These are phyloP conservation scores for Beauveria sp. DNA, from an alignment of 2,329 filamentous ascomycete species.

Conservation along the genomic window DNA sequence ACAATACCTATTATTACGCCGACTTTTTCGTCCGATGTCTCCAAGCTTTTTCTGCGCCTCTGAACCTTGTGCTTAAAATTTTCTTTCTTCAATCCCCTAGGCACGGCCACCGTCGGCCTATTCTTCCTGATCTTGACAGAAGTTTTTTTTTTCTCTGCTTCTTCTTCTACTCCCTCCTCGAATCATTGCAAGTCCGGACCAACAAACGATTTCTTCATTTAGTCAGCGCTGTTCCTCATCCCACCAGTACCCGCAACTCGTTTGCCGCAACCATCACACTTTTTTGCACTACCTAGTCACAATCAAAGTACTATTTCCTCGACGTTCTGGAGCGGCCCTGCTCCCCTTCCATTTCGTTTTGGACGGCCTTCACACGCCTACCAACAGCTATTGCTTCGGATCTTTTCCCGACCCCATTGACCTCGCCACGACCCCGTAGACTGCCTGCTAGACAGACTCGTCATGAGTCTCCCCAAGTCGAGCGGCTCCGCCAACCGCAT, in stretches of 20 bases:
- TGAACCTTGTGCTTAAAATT: background rate
- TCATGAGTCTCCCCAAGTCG: slow-evolving; percentile 8
- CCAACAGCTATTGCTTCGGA: background rate
- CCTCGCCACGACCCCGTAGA: background rate
- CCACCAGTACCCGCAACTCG: background rate
- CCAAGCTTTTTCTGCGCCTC: background rate
- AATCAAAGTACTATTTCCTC: background rate
- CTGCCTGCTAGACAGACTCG: background rate
- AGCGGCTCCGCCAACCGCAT: slow-evolving; percentile 13
- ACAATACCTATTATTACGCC: background rate
- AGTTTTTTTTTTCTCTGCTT: background rate
- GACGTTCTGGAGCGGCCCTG: background rate
- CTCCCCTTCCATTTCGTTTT: background rate
- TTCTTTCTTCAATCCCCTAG: background rate
- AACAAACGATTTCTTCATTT: background rate
- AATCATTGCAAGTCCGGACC: background rate
- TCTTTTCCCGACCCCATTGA: background rate
- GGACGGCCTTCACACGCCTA: background rate
- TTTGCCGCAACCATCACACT: background rate
- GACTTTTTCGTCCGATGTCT: background rate
- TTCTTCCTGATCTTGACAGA: background rate
- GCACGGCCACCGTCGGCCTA: background rate
- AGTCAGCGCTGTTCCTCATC: background rate
- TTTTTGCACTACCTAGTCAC: background rate
- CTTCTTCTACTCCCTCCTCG: background rate